Conservation (phyloP, 345 rosid species). For the Rhizophora mangle region DNA sequence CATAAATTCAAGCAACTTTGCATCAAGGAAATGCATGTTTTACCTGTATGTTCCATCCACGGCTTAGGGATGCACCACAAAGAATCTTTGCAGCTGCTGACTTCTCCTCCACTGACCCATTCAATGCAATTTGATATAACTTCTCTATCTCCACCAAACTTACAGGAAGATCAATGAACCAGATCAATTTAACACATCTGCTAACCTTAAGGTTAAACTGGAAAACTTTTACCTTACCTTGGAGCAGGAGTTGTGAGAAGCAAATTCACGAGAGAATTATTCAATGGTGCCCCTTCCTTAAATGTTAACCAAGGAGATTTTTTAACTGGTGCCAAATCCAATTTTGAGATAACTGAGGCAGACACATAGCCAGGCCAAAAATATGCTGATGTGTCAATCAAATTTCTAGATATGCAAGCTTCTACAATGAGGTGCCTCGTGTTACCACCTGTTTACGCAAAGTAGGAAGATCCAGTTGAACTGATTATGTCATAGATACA, state of each 20-base stretch:
- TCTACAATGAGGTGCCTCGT: conserved; percentile 71
- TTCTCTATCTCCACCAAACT: conserved; percentile 62
- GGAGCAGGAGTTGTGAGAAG: conserved; percentile 53
- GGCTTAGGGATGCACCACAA: conserved; percentile 59
- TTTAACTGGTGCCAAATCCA: conserved; percentile 37
- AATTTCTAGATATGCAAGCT: conserved; percentile 66
- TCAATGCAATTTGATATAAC: conserved; percentile 52
- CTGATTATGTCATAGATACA: background rate
- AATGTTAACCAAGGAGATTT: conserved; percentile 54
- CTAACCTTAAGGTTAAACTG: conserved; percentile 8
- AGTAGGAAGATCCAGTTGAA: background rate
- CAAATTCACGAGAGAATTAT: conserved; percentile 40
- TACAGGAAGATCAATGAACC: conserved; percentile 23
- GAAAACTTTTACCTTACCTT: conserved; percentile 36
- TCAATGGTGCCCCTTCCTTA: conserved; percentile 53
- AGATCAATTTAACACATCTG: conserved; percentile 14
- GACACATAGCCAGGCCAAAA: conserved; percentile 62
- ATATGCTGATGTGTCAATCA: conserved; percentile 55
- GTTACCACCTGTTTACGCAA: conserved; percentile 45
- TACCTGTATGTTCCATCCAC: conserved; percentile 80
- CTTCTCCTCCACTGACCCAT: conserved; percentile 51
- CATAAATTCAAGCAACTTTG: conserved; percentile 1
- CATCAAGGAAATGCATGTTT: conserved; percentile 6
- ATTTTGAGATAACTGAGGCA: conserved; percentile 29
- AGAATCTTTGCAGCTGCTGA: conserved; percentile 59